These are phyloP conservation scores for Wickerhamomyces bisporus DNA, from an alignment of 805 yeast genomes.

Conservation along the genomic window DNA sequence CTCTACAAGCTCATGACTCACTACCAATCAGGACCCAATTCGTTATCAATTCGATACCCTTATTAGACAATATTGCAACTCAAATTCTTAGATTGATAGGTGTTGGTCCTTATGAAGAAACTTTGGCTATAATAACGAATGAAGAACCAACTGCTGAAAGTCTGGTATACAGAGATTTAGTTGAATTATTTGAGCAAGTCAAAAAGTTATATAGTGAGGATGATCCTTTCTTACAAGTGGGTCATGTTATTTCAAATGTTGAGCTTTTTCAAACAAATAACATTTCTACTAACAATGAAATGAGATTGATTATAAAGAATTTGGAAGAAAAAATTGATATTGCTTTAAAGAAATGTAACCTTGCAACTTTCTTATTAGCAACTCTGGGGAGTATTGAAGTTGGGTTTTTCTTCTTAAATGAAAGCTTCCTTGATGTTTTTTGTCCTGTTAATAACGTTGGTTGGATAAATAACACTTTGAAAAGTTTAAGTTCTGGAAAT, in stretches of 20 bases:
- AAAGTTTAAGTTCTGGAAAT: not conserved
- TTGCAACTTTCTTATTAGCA: constrained; percentile 86
- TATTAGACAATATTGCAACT: constrained; percentile 75
- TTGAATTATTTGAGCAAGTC: constrained; percentile 74
- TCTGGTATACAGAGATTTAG: constrained; percentile 56
- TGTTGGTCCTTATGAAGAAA: constrained; percentile 69
- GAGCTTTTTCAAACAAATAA: constrained; percentile 1
- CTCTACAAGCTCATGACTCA: constrained; percentile 50
- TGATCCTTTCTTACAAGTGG: constrained; percentile 67
- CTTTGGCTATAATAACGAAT: constrained; percentile 62
- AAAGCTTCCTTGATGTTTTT: constrained; percentile 79
- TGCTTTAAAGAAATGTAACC: constrained; percentile 75
- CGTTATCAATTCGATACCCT: constrained; percentile 62
- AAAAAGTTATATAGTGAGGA: constrained; percentile 61
- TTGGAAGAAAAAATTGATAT: constrained; percentile 18
- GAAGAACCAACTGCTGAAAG: constrained; percentile 62
- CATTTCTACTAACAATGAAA: constrained; percentile 2
- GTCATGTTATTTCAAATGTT: constrained; percentile 60
- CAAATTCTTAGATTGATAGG: constrained; percentile 73
- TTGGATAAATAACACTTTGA: not conserved
- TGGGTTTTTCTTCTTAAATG: constrained; percentile 83
- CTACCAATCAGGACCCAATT: constrained; percentile 53
- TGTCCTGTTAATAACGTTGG: constrained; percentile 48
- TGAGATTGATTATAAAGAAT: constrained; percentile 9
- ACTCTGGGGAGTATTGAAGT: constrained; percentile 78